Evolutionary conservation across 1,284 basidiomycete species (phyloP).

Genomic region (Cryptococcus sp.): DNA sequence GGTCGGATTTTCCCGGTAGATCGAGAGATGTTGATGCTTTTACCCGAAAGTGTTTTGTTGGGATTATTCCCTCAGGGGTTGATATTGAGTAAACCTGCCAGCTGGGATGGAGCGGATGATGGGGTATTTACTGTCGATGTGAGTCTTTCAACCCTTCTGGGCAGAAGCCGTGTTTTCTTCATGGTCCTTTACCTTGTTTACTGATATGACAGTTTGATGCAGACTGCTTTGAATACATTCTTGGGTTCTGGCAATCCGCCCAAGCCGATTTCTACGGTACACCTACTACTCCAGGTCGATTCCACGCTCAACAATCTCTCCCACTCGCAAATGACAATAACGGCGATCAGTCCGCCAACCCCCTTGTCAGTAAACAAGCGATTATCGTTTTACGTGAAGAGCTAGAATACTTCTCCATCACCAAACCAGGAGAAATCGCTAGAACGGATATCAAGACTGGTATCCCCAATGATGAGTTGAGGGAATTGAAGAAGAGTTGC

Average conservation of each 20-base stretch:
- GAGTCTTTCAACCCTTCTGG: too few species aligned
- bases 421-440: conserved; percentile 47
- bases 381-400: conserved; percentile 98
- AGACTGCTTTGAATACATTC: conserved; percentile 88
- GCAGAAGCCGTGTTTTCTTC: not conserved
- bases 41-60: conserved; percentile 93
- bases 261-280: conserved; percentile 92
- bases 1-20: conserved; percentile 91
- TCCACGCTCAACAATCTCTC: conserved; percentile 73
- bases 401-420: conserved; percentile 94
- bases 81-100: conserved; percentile 78
- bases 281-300: conserved; percentile 64
- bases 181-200: not conserved
- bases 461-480: conserved; percentile 67
- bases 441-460: conserved; percentile 66
- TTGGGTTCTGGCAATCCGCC: conserved; percentile 83
- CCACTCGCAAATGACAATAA: conserved; percentile 50
- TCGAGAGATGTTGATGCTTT: conserved; percentile 95
- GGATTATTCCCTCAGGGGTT: conserved; percentile 97
- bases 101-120: conserved; percentile 73
- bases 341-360: conserved; percentile 62
- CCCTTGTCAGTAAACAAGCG: conserved; percentile 90
- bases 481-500: conserved; percentile 74
- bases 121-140: conserved; percentile 95
- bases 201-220: conserved; percentile 77